These are phyloP conservation scores for Peribolospora kevripleyi DNA, from an alignment of 768 basidiomycete genomes.

Conservation along the genomic window DNA sequence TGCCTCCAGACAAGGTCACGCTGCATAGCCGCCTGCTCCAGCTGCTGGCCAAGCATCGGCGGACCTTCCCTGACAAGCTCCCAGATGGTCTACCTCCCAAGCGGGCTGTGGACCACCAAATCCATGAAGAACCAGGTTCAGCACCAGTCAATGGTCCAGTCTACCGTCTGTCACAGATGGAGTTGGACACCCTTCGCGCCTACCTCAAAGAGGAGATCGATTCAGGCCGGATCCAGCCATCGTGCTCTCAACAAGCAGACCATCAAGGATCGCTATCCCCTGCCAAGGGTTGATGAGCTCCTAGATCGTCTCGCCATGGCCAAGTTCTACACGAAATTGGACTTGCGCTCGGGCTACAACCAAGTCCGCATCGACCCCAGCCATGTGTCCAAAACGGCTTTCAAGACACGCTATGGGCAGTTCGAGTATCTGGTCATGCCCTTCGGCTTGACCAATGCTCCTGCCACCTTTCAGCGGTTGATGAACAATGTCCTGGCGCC, in stretches of 20 bases:
- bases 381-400: conserved; percentile 9
- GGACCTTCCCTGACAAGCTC: no score
- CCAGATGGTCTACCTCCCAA: no score
- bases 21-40: no score
- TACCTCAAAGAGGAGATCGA: no score
- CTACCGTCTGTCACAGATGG: no score
- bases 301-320: background rate
- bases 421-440: conserved; percentile 8
- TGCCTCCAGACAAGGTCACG: no score
- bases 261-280: conserved; percentile 1
- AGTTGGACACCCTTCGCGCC: no score
- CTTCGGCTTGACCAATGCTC: conserved; percentile 9
- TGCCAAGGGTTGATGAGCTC: conserved; percentile 3
- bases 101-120: no score
- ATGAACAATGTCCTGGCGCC: conserved; percentile 7
- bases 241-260: conserved; percentile 1
- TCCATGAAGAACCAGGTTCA: no score
- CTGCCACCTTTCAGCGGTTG: conserved; percentile 7
- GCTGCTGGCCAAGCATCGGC: no score
- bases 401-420: conserved; percentile 7
- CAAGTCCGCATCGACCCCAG: conserved; percentile 3
- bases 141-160: no score
- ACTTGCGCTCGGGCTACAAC: conserved; percentile 9
- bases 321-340: conserved; percentile 4
- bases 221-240: no score